Conservation (phyloP, 1,284 basidiomycete species). For the Ceratobasidium sp. region DNA sequence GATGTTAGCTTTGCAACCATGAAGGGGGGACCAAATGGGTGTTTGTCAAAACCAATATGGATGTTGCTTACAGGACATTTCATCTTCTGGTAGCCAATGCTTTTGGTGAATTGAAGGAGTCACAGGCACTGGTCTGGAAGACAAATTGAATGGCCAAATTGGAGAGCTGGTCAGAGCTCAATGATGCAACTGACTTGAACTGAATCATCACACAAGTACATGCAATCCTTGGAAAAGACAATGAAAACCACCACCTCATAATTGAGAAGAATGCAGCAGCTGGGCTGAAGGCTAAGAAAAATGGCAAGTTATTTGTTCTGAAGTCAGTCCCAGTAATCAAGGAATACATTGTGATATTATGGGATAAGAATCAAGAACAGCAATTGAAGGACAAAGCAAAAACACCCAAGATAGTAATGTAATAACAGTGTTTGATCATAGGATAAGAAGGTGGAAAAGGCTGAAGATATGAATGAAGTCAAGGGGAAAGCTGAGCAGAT, state of each 20-base stretch:
- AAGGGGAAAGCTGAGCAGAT: neutral
- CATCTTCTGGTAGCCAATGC: neutral
- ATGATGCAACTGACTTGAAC: neutral
- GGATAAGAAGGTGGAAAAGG: neutral
- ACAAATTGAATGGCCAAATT: neutral
- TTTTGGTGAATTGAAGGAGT: neutral
- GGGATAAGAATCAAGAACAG: neutral
- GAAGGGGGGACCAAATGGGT: too few relatives aligned
- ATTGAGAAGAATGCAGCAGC: neutral
- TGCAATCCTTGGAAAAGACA: neutral
- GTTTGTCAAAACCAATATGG: too few relatives aligned
- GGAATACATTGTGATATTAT: neutral
- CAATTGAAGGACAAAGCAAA: neutral
- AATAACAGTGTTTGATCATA: too few relatives aligned
- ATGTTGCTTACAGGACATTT: neutral
- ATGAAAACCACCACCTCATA: neutral
- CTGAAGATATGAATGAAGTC: neutral
- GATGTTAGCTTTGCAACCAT: too few relatives aligned
- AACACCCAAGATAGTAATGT: neutral
- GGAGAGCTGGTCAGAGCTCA: neutral
- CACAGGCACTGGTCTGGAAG: neutral
- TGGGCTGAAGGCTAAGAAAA: neutral
- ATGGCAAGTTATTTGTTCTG: neutral
- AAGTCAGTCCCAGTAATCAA: neutral
- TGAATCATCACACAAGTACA: neutral